Evolutionary conservation across 2,329 filamentous ascomycete species (phyloP), one percentile per base, ranked within the genome.

Genomic region (Colletotrichum tofieldiae): DNA sequence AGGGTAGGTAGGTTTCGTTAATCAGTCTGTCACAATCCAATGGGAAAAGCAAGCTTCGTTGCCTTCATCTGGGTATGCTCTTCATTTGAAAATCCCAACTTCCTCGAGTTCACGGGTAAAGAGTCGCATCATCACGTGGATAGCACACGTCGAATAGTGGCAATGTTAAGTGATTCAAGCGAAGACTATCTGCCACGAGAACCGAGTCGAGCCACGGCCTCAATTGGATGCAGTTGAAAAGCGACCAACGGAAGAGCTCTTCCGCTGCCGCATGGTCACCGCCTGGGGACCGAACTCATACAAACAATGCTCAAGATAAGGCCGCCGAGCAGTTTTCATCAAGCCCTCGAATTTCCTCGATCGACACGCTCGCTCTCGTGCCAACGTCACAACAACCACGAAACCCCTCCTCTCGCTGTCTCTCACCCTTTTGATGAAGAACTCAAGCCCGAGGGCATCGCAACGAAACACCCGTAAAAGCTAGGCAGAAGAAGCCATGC

Each of bases 401-500:
- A 56, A 26, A 32, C 26, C 18, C 37, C 18, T 2, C 20, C 14
- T 47, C 20, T 11, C 43, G 54, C 51, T 43, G 23, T 45, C 41
- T 49, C 56, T 60, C 61, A 65, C 51, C 55, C 66, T 69, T 71
- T 72, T 67, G 67, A 69, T 60, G 32, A 72, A 45, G 29, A 67
- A 65, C 43, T 37, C 43, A 43, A 45, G 49, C 68, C 49, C 23
- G 29, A 54, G 67, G 71, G 52, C 37, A 41, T 39, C 29, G 64
- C 47, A 72, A 39, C 35, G 20, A 47, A 65, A 54, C 43, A 60
- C 54, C 61, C 49, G 6, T 18, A 56, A 65, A 26, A 39, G 37
- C 62, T 55, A 47, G 58, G 32, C 62, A 62, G 55, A 56, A 64
- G 35, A 72, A 62, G n/a, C 35, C 71, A 67, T 73, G 54, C 71